Conservation (phyloP, 257 asterid species). For the Solanum dulcamara region DNA sequence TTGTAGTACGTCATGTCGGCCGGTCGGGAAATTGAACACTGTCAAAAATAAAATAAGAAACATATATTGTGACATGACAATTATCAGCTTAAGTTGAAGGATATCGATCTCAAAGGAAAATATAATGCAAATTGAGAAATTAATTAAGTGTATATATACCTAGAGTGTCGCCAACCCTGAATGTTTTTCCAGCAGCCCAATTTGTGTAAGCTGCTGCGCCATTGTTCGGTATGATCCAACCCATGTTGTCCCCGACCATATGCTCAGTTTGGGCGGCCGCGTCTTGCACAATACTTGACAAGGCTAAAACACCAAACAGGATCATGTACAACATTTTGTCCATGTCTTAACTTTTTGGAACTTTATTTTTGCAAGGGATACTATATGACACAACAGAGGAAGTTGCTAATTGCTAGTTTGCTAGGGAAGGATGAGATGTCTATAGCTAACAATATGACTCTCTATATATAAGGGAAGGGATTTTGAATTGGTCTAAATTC, state of each 20-base stretch:
- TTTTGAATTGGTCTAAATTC: background rate
- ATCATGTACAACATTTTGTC: background rate
- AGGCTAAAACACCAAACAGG: constrained; percentile 6
- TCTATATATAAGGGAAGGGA: background rate
- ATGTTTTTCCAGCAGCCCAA: constrained; percentile 20
- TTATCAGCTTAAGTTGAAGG: background rate
- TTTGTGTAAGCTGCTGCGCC: constrained; percentile 5
- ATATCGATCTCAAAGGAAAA: background rate
- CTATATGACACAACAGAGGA: background rate
- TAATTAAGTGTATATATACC: constrained; percentile 1
- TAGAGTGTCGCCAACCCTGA: constrained; percentile 26
- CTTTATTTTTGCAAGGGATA: background rate
- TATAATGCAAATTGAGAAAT: background rate
- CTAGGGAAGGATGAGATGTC: background rate
- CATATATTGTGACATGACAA: background rate
- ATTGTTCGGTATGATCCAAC: constrained; percentile 25
- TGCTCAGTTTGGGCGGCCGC: constrained; percentile 20
- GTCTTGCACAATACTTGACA: background rate
- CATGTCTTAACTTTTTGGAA: background rate
- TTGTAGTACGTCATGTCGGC: constrained; percentile 24
- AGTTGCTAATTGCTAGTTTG: background rate
- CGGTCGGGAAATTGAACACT: constrained; percentile 31
- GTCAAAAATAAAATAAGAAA: background rate
- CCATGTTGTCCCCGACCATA: constrained; percentile 21
- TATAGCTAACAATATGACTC: background rate